A percentile compares a stretch with the other conserved stretches of the same genome.
Evolutionary conservation across 2,329 filamentous ascomycete genomes (phyloP).

Genomic region (Epichloe hybrida): DNA sequence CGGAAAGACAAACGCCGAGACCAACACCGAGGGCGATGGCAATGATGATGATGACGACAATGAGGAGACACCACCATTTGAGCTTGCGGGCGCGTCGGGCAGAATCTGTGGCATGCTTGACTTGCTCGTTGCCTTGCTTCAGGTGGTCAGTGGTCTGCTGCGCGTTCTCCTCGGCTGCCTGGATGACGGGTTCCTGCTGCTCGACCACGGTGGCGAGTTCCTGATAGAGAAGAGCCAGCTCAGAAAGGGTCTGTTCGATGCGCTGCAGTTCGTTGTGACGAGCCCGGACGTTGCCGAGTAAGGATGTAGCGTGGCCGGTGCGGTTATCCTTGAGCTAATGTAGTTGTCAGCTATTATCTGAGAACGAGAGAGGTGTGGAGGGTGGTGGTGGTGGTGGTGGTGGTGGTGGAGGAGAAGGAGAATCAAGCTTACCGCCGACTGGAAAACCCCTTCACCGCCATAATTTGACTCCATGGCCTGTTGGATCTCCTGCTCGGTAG

Average conservation of each 20-base stretch:
- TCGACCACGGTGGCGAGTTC: conserved; percentile 64
- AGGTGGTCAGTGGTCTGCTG: conserved; percentile 52
- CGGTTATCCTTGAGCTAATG: conserved; percentile 59
- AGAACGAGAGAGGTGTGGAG: not conserved
- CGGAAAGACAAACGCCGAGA: conserved; percentile 32
- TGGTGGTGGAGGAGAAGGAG: not conserved
- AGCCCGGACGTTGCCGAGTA: conserved; percentile 66
- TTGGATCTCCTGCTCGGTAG: conserved; percentile 57
- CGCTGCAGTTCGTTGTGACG: conserved; percentile 73
- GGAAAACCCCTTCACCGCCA: conserved; percentile 70
- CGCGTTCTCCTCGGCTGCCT: conserved; percentile 51
- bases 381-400: not conserved
- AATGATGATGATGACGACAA: conserved; percentile 45
- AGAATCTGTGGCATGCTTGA: conserved; percentile 52
- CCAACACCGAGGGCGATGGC: conserved; percentile 41
- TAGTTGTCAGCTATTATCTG: not conserved
- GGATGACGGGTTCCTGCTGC: conserved; percentile 53
- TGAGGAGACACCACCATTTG: conserved; percentile 67
- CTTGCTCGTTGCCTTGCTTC: conserved; percentile 54
- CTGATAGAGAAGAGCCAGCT: conserved; percentile 57
- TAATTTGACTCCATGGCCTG: conserved; percentile 58
- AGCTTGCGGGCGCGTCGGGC: conserved; percentile 56
- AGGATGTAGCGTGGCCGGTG: conserved; percentile 55
- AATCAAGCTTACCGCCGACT: conserved; percentile 51
- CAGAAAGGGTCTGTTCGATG: conserved; percentile 62